A percentile compares a stretch with the other conserved stretches of the same genome.
Evolutionary conservation across 768 basidiomycete genomes (phyloP).

Genomic region (Chalciporus piperatus): DNA sequence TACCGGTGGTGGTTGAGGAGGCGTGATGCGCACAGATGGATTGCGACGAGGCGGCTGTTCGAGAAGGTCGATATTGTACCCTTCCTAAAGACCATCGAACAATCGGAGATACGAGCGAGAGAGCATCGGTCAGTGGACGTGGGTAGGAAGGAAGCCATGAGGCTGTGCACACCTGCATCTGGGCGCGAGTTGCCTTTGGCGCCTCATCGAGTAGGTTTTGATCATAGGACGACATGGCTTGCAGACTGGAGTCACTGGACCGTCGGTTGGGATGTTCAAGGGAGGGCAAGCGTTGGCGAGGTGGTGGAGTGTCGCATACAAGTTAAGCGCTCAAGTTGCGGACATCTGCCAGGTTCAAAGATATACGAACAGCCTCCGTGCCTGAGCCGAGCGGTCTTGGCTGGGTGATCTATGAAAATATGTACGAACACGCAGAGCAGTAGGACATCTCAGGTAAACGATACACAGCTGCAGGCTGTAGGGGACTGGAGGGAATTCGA

Average conservation of each 20-base stretch:
- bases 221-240: slow-evolving; percentile 37
- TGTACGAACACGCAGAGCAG: neutral
- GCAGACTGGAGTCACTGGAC: neutral
- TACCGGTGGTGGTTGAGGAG: slow-evolving; percentile 14
- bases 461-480: no score
- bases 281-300: neutral
- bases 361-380: slow-evolving; percentile 26
- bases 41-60: slow-evolving; percentile 25
- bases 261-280: neutral
- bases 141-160: neutral
- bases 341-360: neutral
- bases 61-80: slow-evolving; percentile 51
- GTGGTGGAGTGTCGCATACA: slow-evolving; percentile 2
- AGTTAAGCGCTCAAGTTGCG: slow-evolving; percentile 19
- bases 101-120: neutral
- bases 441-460: neutral
- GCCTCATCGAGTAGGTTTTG: slow-evolving; percentile 38
- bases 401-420: neutral
- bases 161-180: slow-evolving; percentile 38
- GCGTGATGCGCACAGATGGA: slow-evolving; percentile 15
- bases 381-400: slow-evolving; percentile 17
- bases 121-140: neutral
- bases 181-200: slow-evolving; percentile 41
- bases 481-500: no score
- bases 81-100: slow-evolving; percentile 37